A percentile compares a stretch with the other conserved stretches of the same genome.
Evolutionary conservation across 2,329 filamentous ascomycete genomes (phyloP).

Genomic region (Paraconiothyrium brasiliense): DNA sequence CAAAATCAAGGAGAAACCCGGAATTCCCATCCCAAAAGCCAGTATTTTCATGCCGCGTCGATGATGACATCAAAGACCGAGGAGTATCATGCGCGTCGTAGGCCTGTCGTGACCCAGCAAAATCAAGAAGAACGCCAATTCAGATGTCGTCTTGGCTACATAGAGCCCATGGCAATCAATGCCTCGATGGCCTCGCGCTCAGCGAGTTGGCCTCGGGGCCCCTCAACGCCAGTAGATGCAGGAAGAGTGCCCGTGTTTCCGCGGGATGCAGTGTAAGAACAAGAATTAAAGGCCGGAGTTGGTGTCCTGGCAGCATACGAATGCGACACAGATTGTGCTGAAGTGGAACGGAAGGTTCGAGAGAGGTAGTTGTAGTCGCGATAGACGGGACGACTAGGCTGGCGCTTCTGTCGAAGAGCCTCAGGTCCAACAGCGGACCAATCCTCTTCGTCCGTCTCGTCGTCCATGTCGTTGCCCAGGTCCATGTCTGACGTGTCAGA

Average conservation of each 20-base stretch:
- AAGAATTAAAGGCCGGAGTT: conserved; percentile 39
- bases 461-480: conserved; percentile 76
- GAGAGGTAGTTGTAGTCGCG: conserved; percentile 53
- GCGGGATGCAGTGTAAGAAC: conserved; percentile 44
- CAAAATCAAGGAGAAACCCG: conserved; percentile 13
- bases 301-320: conserved; percentile 29
- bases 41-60: conserved; percentile 19
- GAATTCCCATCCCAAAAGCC: conserved; percentile 29
- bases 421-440: conserved; percentile 91
- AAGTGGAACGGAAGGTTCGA: conserved; percentile 40
- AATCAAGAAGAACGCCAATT: conserved; percentile 27
- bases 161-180: conserved; percentile 79
- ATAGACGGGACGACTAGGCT: conserved; percentile 37
- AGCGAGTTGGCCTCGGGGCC: conserved; percentile 58
- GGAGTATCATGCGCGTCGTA: conserved; percentile 19
- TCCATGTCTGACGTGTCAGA: conserved; percentile 78
- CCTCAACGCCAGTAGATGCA: conserved; percentile 40
- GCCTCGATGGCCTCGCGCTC: conserved; percentile 85
- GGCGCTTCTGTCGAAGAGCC: conserved; percentile 72
- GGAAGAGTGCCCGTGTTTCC: conserved; percentile 36
- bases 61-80: conserved; percentile 22
- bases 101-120: conserved; percentile 16
- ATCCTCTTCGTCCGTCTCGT: conserved; percentile 94
- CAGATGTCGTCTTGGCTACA: conserved; percentile 48
- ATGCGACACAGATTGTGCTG: conserved; percentile 30